Evolutionary conservation across 352 stramenopile species (phyloP), one percentile per base, ranked within the genome.

Genomic region (Globisporangium nodosum): DNA sequence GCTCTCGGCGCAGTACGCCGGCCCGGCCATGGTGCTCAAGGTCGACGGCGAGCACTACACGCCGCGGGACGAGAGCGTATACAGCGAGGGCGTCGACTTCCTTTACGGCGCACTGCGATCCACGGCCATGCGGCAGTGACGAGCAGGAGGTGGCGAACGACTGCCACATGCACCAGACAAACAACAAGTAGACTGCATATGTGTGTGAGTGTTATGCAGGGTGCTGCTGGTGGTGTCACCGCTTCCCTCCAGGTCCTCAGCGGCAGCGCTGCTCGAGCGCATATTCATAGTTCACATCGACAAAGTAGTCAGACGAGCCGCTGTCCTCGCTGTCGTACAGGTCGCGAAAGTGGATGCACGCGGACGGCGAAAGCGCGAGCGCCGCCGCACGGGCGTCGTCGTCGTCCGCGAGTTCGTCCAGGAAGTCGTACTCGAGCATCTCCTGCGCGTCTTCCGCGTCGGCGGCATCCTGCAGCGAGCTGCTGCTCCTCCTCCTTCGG

Each of bases 381-480:
- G n/a, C n/a, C n/a, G n/a, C n/a, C n/a, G n/a, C n/a, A n/a, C n/a
- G n/a, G n/a, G n/a, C n/a, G n/a, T n/a, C n/a, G n/a, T 88, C 48
- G 30, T 76, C 70, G 52, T 61, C 70, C 47, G 68, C 62, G 51
- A 79, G 89, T 52, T 92, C 85, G 30, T 94, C 81, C 24, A 92
- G 67, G 62, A 92, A 91, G 54, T 94, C 84, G 61, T 92, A 91
- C 63, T 92, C 81, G 52, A 71, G 66, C 47, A 83, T 71, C 59
- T 81, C 59, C 2, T 72, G 63, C 50, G 68, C 52, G 1, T 65
- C 21, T 21, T 75, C 60, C 51, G 30, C 20, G 49, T 62, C 49
- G 21, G 27, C n/a, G n/a, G n/a, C n/a, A n/a, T n/a, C n/a, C n/a
- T n/a, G 31, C 31, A 35, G 31, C 31, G 31, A 16, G 11, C 27